Evolutionary conservation across 2,329 filamentous ascomycete species (phyloP).

Genomic region (Pezicula radicicola): DNA sequence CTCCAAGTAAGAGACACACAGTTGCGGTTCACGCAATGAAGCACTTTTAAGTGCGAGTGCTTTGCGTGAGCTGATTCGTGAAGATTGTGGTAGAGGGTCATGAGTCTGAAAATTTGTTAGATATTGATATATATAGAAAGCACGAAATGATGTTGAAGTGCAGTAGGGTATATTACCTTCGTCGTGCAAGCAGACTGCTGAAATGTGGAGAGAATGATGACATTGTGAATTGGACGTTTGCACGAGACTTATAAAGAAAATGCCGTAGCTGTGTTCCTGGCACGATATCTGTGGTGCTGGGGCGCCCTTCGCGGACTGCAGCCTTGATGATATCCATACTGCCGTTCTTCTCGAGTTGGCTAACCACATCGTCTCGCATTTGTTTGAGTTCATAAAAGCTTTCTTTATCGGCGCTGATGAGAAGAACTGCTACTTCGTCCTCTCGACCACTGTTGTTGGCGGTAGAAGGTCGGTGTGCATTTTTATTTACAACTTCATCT

Average conservation of each 20-base stretch:
- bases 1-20: slow-evolving; percentile 84
- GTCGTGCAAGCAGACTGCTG: slow-evolving; percentile 51
- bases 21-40: slow-evolving; percentile 74
- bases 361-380: slow-evolving; percentile 59
- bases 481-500: slow-evolving; percentile 33
- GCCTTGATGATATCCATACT: slow-evolving; percentile 71
- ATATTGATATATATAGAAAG: slow-evolving; percentile 4
- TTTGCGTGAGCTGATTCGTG: slow-evolving; percentile 84
- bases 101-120: slow-evolving; percentile 46
- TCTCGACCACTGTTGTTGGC: slow-evolving; percentile 64
- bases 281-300: slow-evolving; percentile 69
- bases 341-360: slow-evolving; percentile 73
- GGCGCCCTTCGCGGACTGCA: slow-evolving; percentile 69
- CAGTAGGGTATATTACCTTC: slow-evolving; percentile 45
- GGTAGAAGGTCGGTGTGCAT: slow-evolving; percentile 55
- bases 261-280: slow-evolving; percentile 80
- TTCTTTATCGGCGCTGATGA: slow-evolving; percentile 91
- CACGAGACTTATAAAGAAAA: slow-evolving; percentile 92
- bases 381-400: slow-evolving; percentile 86
- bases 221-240: slow-evolving; percentile 96
- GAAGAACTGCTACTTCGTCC: slow-evolving; percentile 83
- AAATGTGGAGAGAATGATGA: slow-evolving; percentile 75
- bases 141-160: background rate
- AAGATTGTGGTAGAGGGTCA: slow-evolving; percentile 81
- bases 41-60: slow-evolving; percentile 79